Conservation (phyloP, 2,329 filamentous ascomycete species). For the Endothia cerciana region DNA sequence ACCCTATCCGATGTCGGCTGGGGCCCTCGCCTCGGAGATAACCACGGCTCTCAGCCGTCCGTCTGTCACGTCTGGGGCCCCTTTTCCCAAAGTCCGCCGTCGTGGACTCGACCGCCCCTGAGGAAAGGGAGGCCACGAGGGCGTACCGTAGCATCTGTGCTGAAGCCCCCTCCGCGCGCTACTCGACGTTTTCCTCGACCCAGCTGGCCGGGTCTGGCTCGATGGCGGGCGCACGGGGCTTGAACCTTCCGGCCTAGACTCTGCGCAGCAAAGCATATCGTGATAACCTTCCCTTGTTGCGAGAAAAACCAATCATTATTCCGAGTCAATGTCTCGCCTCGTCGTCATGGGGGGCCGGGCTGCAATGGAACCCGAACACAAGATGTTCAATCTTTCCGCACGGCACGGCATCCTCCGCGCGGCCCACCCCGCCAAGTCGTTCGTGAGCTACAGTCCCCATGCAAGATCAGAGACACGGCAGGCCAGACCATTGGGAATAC, state of each 20-base stretch:
- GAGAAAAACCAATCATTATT: background rate
- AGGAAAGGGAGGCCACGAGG: background rate
- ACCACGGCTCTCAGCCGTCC: background rate
- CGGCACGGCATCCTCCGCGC: no score
- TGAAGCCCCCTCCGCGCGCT: background rate
- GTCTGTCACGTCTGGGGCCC: background rate
- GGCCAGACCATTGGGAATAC: background rate
- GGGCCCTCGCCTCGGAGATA: background rate
- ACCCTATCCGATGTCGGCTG: background rate
- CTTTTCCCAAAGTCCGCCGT: background rate
- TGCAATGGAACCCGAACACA: background rate
- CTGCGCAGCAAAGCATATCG: background rate
- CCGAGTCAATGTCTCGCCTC: background rate
- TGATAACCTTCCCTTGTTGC: background rate
- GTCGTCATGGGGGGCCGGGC: background rate
- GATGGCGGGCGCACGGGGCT: background rate
- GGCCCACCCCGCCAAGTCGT: background rate
- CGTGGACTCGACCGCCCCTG: no score
- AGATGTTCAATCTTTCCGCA: background rate
- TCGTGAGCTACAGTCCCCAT: background rate
- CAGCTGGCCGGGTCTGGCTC: constrained; percentile 5
- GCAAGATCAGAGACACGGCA: background rate
- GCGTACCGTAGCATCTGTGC: background rate
- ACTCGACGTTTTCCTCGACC: background rate
- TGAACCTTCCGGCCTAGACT: background rate